Conservation (phyloP, 352 stramenopile species). For the Pythium aristosporum region DNA sequence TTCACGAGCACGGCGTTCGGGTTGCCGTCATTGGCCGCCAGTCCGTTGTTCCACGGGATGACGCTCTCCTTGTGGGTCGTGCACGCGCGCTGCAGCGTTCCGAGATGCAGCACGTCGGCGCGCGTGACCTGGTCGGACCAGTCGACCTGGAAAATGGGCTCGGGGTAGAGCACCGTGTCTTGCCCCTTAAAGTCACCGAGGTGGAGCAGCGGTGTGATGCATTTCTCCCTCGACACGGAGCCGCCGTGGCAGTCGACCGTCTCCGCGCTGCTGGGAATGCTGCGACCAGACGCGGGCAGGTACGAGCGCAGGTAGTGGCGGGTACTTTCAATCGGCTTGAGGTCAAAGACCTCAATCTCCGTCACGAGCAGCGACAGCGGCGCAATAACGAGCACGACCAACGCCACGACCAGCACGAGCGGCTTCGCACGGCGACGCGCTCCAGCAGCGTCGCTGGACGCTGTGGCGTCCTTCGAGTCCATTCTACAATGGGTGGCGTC, state of each 20-base stretch:
- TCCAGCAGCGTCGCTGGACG: neutral
- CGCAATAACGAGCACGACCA: constrained; percentile 8
- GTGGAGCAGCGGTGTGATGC: constrained; percentile 9
- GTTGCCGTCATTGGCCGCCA: neutral
- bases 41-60: constrained; percentile 45
- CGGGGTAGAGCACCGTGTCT: constrained; percentile 10
- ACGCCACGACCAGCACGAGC: neutral
- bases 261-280: neutral
- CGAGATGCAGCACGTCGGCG: constrained; percentile 48
- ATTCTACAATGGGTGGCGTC: neutral
- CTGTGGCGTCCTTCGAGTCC: neutral
- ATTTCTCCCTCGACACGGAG: neutral
- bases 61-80: constrained; percentile 43
- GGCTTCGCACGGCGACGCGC: neutral
- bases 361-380: constrained; percentile 9
- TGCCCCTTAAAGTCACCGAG: neutral
- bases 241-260: neutral
- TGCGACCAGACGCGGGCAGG: neutral
- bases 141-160: constrained; percentile 19
- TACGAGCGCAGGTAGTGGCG: neutral
- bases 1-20: constrained; percentile 23
- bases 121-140: constrained; percentile 18
- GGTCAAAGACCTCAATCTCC: constrained; percentile 2
- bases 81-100: constrained; percentile 50
- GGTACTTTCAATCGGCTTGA: constrained; percentile 4